These are phyloP conservation scores for Hanseniaspora mollemarum DNA, from an alignment of 805 yeast genomes.

Conservation along the genomic window DNA sequence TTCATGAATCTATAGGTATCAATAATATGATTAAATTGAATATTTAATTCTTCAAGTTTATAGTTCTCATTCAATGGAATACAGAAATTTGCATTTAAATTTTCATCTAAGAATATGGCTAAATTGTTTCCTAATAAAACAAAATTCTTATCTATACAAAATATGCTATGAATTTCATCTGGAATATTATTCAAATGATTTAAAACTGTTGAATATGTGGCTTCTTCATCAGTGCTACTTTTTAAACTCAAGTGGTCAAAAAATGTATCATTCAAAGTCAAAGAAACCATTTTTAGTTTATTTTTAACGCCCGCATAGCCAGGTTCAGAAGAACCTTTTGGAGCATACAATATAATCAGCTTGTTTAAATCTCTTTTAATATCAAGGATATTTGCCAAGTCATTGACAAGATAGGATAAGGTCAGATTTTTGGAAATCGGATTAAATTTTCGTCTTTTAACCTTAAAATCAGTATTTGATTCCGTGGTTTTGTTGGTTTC, in stretches of 20 bases:
- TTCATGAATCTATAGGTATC: slow-evolving; percentile 21
- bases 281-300: slow-evolving; percentile 46
- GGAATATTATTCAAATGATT: slow-evolving; percentile 53
- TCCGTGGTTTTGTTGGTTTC: slow-evolving; percentile 19
- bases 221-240: not conserved
- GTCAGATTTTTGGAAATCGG: slow-evolving; percentile 45
- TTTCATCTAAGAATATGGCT: slow-evolving; percentile 64
- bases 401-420: slow-evolving; percentile 44
- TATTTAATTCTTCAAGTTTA: not conserved
- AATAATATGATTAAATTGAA: slow-evolving; percentile 28
- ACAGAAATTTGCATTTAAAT: slow-evolving; percentile 50
- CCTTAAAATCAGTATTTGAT: slow-evolving; percentile 13
- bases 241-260: not conserved
- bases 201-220: slow-evolving; percentile 7
- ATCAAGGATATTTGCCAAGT: slow-evolving; percentile 54
- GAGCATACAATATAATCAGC: slow-evolving; percentile 51
- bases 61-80: slow-evolving; percentile 49
- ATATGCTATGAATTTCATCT: slow-evolving; percentile 53
- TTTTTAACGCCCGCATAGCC: slow-evolving; percentile 63
- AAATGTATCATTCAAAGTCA: slow-evolving; percentile 27
- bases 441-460: slow-evolving; percentile 12
- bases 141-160: slow-evolving; percentile 57
- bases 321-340: slow-evolving; percentile 48
- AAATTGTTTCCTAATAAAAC: slow-evolving; percentile 64
- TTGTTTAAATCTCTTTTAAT: slow-evolving; percentile 38